phyloP scores from a whole-genome alignment of 345 rosid genomes.

The Turnera subulata region DNA sequence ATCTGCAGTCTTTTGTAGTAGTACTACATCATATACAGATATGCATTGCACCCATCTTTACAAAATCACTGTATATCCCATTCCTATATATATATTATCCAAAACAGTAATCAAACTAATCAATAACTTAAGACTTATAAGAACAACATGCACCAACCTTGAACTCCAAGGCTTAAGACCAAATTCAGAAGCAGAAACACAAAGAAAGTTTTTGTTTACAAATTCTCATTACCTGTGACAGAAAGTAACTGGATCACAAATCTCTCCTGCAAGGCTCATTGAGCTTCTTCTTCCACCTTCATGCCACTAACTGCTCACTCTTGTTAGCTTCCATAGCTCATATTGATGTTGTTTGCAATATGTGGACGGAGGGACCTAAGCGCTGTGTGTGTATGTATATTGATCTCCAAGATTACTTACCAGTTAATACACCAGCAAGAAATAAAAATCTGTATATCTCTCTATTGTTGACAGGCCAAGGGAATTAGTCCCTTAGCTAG shows the following conservation, averaged over 20 bases:
- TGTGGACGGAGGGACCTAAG: conserved; percentile 36
- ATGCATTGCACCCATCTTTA: too few species aligned
- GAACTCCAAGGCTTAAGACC: background rate
- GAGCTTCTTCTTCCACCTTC: conserved; percentile 40
- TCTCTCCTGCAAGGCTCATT: conserved; percentile 42
- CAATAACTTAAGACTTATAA: too few species aligned
- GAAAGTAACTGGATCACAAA: conserved; percentile 29
- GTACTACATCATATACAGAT: too few species aligned
- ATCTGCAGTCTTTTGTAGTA: too few species aligned
- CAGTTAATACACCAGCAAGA: conserved; percentile 5
- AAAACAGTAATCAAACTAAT: too few species aligned
- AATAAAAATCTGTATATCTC: conserved; percentile 10
- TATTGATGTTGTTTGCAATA: background rate
- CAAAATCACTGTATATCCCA: too few species aligned
- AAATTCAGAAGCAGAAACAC: background rate
- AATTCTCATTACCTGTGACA: conserved; percentile 42
- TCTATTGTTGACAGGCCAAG: conserved; percentile 22
- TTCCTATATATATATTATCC: too few species aligned
- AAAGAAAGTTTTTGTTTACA: background rate
- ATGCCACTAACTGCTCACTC: conserved; percentile 23
- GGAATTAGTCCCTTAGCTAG: conserved; percentile 7
- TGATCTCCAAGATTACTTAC: too few species aligned
- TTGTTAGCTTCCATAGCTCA: conserved; percentile 11
- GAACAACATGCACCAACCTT: background rate
- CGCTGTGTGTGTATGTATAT: too few species aligned